Evolutionary conservation across 108 stramenopile species (phyloP).

Genomic region (Pseudonitzschia multistriata): DNA sequence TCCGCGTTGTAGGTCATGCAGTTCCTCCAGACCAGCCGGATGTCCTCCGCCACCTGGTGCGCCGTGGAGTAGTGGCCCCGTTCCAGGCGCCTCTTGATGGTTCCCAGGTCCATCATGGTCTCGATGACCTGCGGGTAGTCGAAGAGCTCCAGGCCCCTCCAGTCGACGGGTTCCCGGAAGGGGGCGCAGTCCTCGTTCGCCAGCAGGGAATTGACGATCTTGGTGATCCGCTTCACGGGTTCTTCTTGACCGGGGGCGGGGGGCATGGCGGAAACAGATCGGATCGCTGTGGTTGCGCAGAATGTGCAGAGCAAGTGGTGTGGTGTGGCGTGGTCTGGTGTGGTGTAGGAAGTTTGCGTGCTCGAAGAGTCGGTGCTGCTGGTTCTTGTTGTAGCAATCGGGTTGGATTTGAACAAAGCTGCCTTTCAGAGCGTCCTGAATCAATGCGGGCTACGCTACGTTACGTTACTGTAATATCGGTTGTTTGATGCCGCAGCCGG

Average conservation of each 20-base stretch:
- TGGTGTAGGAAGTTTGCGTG: too few species aligned
- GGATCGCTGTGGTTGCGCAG: too few species aligned
- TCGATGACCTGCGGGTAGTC: conserved; percentile 94
- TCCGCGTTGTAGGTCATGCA: conserved; percentile 96
- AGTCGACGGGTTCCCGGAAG: conserved; percentile 94
- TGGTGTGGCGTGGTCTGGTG: too few species aligned
- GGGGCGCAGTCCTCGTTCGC: conserved; percentile 64
- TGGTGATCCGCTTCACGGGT: conserved; percentile 51
- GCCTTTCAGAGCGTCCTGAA: too few species aligned
- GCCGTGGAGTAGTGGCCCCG: conserved; percentile 70
- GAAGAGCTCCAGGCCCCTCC: conserved; percentile 86
- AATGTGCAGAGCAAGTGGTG: too few species aligned
- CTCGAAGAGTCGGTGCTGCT: too few species aligned
- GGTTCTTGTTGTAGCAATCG: too few species aligned
- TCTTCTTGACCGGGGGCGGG: conserved; percentile 51
- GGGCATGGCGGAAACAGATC: conserved; percentile 48
- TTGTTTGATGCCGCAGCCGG: too few species aligned
- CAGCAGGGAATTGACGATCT: conserved; percentile 66
- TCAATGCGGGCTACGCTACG: too few species aligned
- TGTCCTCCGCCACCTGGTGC: conserved; percentile 82
- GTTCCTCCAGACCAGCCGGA: conserved; percentile 94
- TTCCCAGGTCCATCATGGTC: conserved; percentile 96
- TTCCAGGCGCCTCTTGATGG: conserved; percentile 85
- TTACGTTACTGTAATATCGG: too few species aligned
- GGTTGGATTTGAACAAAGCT: too few species aligned